Evolutionary conservation across 1,284 basidiomycete genomes (phyloP).

Genomic region (Trametes polyzona): DNA sequence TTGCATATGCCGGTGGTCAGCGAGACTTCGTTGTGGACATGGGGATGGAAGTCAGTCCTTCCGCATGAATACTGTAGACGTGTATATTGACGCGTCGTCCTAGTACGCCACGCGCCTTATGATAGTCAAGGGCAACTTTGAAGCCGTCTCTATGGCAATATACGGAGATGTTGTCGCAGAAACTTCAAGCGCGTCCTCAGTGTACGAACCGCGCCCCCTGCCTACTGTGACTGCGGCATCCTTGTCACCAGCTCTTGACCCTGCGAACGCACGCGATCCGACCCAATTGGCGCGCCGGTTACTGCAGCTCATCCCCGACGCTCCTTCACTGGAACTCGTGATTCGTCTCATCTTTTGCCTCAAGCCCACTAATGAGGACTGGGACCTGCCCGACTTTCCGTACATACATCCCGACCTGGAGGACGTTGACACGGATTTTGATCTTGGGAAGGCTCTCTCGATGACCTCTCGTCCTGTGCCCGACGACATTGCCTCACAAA

Average conservation of each 20-base stretch:
- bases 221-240: constrained; percentile 44
- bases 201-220: constrained; percentile 43
- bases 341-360: constrained; percentile 75
- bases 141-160: constrained; percentile 67
- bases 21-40: constrained; percentile 72
- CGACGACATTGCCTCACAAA: constrained; percentile 51
- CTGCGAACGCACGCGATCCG: constrained; percentile 62
- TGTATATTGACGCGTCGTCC: constrained; percentile 7
- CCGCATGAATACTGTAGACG: neutral
- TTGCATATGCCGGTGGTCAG: constrained; percentile 72
- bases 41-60: constrained; percentile 50
- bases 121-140: constrained; percentile 75
- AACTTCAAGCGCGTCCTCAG: constrained; percentile 22
- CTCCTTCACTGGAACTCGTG: constrained; percentile 63
- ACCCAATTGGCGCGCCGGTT: constrained; percentile 61
- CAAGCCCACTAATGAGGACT: constrained; percentile 74
- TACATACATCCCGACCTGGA: constrained; percentile 62
- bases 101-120: constrained; percentile 79
- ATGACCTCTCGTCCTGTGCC: constrained; percentile 57
- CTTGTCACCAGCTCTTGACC: constrained; percentile 56
- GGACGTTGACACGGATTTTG: constrained; percentile 50
- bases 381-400: constrained; percentile 75
- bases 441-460: constrained; percentile 56
- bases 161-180: constrained; percentile 61
- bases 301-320: constrained; percentile 59